Evolutionary conservation across 805 yeast species (phyloP).

Genomic region (Sungouiella blattae): DNA sequence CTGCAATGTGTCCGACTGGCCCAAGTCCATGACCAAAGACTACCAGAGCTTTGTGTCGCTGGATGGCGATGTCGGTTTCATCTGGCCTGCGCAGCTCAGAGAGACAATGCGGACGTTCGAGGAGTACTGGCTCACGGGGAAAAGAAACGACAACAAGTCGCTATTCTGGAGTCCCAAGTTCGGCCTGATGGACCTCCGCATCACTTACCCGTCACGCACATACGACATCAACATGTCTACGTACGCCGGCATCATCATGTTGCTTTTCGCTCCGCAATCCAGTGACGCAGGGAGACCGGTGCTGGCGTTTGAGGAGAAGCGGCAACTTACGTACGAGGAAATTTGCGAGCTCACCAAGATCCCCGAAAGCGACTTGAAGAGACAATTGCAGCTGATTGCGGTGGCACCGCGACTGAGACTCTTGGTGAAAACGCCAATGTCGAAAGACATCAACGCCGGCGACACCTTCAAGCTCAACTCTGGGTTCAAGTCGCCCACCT

Average conservation of each 20-base stretch:
- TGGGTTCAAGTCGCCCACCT: constrained; percentile 62
- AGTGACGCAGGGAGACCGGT: constrained; percentile 25
- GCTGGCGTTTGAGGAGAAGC: constrained; percentile 49
- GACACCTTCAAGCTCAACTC: constrained; percentile 70
- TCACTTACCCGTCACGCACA: constrained; percentile 61
- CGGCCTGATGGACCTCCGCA: constrained; percentile 78
- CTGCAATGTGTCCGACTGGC: constrained; percentile 44
- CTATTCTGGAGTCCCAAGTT: constrained; percentile 76
- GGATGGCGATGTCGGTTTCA: constrained; percentile 23
- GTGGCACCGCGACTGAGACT: constrained; percentile 79
- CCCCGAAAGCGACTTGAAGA: constrained; percentile 65
- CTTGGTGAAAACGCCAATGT: constrained; percentile 70
- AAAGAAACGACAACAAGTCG: constrained; percentile 39
- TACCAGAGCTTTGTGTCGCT: constrained; percentile 24
- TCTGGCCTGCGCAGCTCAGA: constrained; percentile 40
- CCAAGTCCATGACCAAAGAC: constrained; percentile 44
- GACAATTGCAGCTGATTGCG: constrained; percentile 80
- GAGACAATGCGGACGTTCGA: constrained; percentile 35
- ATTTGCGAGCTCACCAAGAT: constrained; percentile 65
- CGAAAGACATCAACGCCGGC: constrained; percentile 58
- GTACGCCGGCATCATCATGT: constrained; percentile 71
- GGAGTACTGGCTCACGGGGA: constrained; percentile 38
- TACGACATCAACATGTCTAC: constrained; percentile 82
- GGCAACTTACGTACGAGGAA: constrained; percentile 54
- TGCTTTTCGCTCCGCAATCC: constrained; percentile 57